These are phyloP conservation scores for Beauveria brongniartii DNA, from an alignment of 2,329 filamentous ascomycete genomes.

Conservation along the genomic window DNA sequence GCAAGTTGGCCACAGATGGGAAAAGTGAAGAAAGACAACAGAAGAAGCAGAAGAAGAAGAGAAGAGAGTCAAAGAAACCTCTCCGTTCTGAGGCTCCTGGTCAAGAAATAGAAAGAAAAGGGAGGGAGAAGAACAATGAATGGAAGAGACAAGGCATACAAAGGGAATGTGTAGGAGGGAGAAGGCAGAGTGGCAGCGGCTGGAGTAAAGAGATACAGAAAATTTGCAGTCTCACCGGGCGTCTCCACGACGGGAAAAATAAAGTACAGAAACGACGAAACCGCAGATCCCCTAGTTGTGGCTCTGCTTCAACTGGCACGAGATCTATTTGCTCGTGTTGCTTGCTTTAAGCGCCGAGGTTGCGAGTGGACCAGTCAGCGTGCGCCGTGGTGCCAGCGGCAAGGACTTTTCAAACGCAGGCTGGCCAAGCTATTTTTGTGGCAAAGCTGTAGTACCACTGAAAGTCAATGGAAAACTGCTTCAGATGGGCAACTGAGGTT, in stretches of 20 bases:
- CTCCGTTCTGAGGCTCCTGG: neutral
- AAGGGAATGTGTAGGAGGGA: constrained; percentile 4
- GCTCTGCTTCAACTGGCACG: neutral
- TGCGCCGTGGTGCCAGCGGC: neutral
- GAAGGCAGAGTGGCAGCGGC: constrained; percentile 15
- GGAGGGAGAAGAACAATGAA: neutral
- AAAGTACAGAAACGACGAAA: constrained; percentile 1
- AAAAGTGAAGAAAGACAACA: neutral
- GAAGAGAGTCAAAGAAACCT: neutral
- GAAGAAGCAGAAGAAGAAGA: neutral
- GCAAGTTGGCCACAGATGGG: neutral
- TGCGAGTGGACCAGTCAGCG: constrained; percentile 3
- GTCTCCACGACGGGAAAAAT: neutral
- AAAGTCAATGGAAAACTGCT: neutral
- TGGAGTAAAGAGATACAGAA: constrained; percentile 8
- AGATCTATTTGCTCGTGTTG: constrained; percentile 8
- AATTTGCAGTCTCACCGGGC: neutral
- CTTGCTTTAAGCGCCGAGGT: constrained; percentile 9
- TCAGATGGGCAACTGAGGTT: neutral
- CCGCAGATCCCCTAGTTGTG: neutral
- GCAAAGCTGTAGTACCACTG: neutral
- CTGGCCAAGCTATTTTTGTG: constrained; percentile 3
- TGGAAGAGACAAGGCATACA: neutral
- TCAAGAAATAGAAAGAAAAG: neutral
- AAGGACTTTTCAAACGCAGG: constrained; percentile 4